Evolutionary conservation across 129 eudicot species (phyloP).

Genomic region (Lactuca sativa): DNA sequence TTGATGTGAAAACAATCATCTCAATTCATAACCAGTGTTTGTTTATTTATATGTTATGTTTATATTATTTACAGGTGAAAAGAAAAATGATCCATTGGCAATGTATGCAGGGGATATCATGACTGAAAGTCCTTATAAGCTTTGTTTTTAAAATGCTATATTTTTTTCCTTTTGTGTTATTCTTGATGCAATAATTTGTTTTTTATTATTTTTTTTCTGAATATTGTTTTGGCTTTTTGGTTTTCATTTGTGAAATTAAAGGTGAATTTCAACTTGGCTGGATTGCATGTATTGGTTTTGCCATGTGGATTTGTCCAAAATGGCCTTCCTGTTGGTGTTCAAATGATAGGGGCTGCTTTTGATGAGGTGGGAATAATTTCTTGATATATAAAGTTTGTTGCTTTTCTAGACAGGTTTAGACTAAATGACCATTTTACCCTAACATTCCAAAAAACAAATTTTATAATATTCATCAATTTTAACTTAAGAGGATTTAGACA

Average conservation of each 20-base stretch:
- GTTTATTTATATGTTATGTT: neutral
- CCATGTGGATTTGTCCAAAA: constrained; percentile 87
- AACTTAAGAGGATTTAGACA: too few species aligned
- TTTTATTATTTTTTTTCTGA: too few species aligned
- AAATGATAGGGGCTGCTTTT: constrained; percentile 95
- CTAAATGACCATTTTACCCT: too few species aligned
- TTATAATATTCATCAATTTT: too few species aligned
- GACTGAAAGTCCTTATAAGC: constrained; percentile 60
- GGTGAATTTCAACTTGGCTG: constrained; percentile 99
- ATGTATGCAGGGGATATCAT: constrained; percentile 99
- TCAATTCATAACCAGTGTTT: constrained; percentile 7
- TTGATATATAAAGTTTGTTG: neutral
- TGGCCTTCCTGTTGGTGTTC: constrained; percentile 90
- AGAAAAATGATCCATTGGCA: constrained; percentile 94
- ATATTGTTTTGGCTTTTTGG: neutral
- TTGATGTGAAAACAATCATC: constrained; percentile 3
- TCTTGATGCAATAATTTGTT: neutral
- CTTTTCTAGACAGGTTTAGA: too few species aligned
- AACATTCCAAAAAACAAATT: too few species aligned
- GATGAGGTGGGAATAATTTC: constrained; percentile 58
- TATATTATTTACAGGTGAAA: constrained; percentile 70
- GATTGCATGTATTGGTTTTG: constrained; percentile 89
- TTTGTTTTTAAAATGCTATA: neutral
- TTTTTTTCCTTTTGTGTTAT: too few species aligned
- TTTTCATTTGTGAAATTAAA: constrained; percentile 25